Evolutionary conservation across 345 rosid species (phyloP).

Genomic region (Eutrema japonicum): DNA sequence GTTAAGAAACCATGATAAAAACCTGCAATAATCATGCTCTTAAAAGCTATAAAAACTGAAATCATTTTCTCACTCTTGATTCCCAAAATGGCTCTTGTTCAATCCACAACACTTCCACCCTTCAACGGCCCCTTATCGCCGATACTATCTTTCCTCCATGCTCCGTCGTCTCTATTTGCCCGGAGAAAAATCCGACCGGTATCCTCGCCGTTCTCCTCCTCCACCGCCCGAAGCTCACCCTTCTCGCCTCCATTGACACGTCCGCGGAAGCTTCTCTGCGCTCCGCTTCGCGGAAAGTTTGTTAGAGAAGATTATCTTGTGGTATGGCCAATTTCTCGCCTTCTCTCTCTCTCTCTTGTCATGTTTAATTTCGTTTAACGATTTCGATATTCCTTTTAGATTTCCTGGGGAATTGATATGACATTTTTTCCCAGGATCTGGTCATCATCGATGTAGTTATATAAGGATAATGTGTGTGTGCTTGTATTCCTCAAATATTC

Average conservation of each 20-base stretch:
- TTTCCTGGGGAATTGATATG: background rate
- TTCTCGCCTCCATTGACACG: slow-evolving; percentile 52
- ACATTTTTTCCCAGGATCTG: background rate
- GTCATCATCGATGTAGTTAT: background rate
- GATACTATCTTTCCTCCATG: slow-evolving; percentile 43
- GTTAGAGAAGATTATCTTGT: slow-evolving; percentile 87
- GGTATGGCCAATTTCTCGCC: slow-evolving; percentile 48
- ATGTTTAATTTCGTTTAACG: background rate
- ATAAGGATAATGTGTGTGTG: slow-evolving; percentile 12
- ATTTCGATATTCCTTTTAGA: background rate
- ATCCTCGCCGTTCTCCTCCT: slow-evolving; percentile 42
- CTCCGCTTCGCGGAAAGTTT: slow-evolving; percentile 76
- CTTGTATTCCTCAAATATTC: background rate
- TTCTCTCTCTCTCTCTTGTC: slow-evolving; percentile 18
- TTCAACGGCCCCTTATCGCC: slow-evolving; percentile 31
- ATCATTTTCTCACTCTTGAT: background rate
- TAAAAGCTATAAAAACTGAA: background rate
- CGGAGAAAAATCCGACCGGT: slow-evolving; percentile 39
- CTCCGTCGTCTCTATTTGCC: slow-evolving; percentile 35
- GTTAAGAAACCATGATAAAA: too few species aligned
- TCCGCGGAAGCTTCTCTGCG: slow-evolving; percentile 63
- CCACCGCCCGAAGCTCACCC: slow-evolving; percentile 36
- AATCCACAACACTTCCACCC: slow-evolving; percentile 37
- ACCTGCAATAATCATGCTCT: too few species aligned
- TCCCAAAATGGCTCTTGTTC: slow-evolving; percentile 63